Percentiles rank a stretch among this genome's conserved stretches.
Evolutionary conservation across 495 filamentous ascomycete species (phyloP).

Genomic region (Lophiostoma macrostomum): DNA sequence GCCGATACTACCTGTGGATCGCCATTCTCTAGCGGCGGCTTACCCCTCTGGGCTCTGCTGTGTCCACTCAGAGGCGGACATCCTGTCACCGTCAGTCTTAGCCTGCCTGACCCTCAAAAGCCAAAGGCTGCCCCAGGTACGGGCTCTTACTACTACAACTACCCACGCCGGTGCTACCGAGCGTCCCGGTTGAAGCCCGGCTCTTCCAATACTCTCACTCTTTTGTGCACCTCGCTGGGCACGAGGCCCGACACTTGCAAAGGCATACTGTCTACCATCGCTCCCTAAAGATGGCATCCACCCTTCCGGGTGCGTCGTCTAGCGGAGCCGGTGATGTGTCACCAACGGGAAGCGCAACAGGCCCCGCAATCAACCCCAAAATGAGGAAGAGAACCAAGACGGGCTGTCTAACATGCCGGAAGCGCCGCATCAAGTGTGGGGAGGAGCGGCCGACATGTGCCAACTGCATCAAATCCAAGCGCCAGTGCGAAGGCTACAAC

Average conservation of each 20-base stretch:
- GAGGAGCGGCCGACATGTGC: slow-evolving; percentile 88
- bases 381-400: slow-evolving; percentile 86
- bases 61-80: slow-evolving; percentile 15
- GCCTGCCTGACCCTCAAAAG: neutral
- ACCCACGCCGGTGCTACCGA: no score
- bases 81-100: slow-evolving; percentile 14
- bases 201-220: neutral
- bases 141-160: neutral
- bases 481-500: slow-evolving; percentile 91
- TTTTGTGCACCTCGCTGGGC: slow-evolving; percentile 1
- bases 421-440: slow-evolving; percentile 94
- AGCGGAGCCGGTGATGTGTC: slow-evolving; percentile 13
- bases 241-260: neutral
- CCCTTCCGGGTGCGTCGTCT: neutral
- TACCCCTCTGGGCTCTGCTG: slow-evolving; percentile 22
- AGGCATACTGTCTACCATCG: neutral
- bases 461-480: slow-evolving; percentile 93
- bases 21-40: slow-evolving; percentile 29
- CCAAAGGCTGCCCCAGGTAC: neutral
- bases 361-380: slow-evolving; percentile 28
- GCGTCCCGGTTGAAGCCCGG: slow-evolving; percentile 15
- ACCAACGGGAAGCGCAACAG: slow-evolving; percentile 9
- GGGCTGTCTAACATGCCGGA: slow-evolving; percentile 92
- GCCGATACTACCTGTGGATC: slow-evolving; percentile 19
- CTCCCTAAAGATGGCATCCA: slow-evolving; percentile 14